phyloP scores from a whole-genome alignment of 2,329 filamentous ascomycete species.

The Cryphonectria naterciae region DNA sequence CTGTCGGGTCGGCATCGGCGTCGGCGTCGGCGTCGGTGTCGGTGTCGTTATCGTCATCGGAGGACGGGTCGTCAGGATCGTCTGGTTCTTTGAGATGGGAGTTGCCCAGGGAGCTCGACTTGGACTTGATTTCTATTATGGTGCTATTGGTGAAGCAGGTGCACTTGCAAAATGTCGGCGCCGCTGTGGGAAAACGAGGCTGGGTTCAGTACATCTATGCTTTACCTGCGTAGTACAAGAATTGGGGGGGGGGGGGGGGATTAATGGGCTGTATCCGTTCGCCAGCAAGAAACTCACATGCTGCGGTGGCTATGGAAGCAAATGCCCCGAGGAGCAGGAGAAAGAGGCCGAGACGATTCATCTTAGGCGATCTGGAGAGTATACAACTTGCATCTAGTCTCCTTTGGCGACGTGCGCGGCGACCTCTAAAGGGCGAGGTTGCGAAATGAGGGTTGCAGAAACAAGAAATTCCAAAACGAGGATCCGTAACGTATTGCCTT shows the following conservation, averaged over 20 bases:
- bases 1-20: conserved; percentile 30
- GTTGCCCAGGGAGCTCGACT: conserved; percentile 52
- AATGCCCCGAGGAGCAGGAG: conserved; percentile 38
- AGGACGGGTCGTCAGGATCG: conserved; percentile 30
- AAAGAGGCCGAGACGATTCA: conserved; percentile 36
- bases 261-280: neutral
- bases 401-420: conserved; percentile 7
- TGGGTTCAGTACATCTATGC: neutral
- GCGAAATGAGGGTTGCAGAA: neutral
- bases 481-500: neutral
- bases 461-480: too few species aligned
- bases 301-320: conserved; percentile 42
- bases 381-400: neutral
- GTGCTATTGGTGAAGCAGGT: conserved; percentile 72
- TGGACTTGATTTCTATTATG: conserved; percentile 50
- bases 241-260: neutral
- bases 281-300: conserved; percentile 42
- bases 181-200: conserved; percentile 45
- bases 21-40: conserved; percentile 27
- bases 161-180: conserved; percentile 71
- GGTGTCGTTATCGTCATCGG: conserved; percentile 28
- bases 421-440: neutral
- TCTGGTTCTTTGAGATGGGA: conserved; percentile 31
- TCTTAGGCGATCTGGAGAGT: conserved; percentile 22
- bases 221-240: neutral